A percentile compares a stretch with the other conserved stretches of the same genome.
phyloP scores from a whole-genome alignment of 1,284 basidiomycete genomes.

The Trichosporon coremiiforme region DNA sequence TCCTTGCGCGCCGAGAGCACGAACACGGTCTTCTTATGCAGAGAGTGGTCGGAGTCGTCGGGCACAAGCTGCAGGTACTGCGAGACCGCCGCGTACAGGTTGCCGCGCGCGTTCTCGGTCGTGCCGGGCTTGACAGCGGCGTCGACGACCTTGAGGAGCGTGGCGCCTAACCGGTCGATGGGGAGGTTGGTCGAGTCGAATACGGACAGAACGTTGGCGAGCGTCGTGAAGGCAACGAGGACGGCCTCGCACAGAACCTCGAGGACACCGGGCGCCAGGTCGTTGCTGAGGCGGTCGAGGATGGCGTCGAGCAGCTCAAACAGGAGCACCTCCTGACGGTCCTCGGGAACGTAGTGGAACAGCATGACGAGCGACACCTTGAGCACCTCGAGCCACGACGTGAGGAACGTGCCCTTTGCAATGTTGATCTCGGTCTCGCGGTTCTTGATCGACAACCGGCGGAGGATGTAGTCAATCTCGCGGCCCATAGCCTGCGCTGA shows the following conservation, averaged over 20 bases:
- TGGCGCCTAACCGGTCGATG: conserved; percentile 72
- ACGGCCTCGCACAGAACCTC: conserved; percentile 79
- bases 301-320: conserved; percentile 83
- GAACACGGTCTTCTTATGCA: conserved; percentile 67
- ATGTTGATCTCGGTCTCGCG: conserved; percentile 76
- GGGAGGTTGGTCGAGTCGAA: conserved; percentile 70
- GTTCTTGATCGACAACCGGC: conserved; percentile 82
- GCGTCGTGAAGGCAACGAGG: conserved; percentile 77
- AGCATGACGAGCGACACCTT: conserved; percentile 81
- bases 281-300: conserved; percentile 56
- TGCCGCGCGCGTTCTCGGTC: conserved; percentile 89
- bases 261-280: conserved; percentile 70
- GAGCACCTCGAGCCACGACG: conserved; percentile 78
- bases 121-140: conserved; percentile 75
- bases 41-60: conserved; percentile 31
- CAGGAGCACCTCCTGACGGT: conserved; percentile 78
- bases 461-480: conserved; percentile 74
- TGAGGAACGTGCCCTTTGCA: conserved; percentile 70
- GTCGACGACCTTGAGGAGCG: conserved; percentile 76
- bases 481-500: conserved; percentile 69
- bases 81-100: conserved; percentile 87
- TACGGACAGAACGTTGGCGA: conserved; percentile 67
- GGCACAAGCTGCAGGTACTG: conserved; percentile 76
- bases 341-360: conserved; percentile 72
- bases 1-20: conserved; percentile 65